These are phyloP conservation scores for Leucosporidium scottii DNA, from an alignment of 768 basidiomycete species.

Conservation along the genomic window DNA sequence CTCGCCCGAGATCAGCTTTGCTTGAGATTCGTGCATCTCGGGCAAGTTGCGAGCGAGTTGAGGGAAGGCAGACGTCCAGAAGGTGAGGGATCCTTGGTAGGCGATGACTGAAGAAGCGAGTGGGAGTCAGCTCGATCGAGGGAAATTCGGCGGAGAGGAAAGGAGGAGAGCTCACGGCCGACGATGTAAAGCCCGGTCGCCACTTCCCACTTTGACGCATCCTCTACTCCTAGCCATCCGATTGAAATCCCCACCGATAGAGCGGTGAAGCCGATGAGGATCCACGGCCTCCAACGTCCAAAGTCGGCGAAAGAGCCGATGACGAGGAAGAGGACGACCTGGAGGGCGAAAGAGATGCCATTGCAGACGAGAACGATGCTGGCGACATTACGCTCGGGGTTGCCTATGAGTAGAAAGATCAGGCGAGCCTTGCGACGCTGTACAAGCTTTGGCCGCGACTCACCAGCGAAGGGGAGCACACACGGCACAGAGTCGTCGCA, in stretches of 20 bases:
- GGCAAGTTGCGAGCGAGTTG: not conserved
- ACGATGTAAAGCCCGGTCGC: not conserved
- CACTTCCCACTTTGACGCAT: not conserved
- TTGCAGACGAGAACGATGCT: too few relatives aligned
- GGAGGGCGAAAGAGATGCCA: conserved; percentile 73
- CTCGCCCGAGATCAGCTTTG: not conserved
- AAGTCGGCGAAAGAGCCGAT: conserved; percentile 95
- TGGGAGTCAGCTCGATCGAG: not conserved
- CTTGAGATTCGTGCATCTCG: not conserved
- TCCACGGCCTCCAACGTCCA: conserved; percentile 39
- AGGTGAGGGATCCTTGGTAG: not conserved
- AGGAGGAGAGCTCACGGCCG: not conserved
- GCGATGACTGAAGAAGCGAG: not conserved
- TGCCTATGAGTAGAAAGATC: too few relatives aligned
- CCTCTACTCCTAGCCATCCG: too few relatives aligned
- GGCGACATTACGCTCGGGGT: too few relatives aligned
- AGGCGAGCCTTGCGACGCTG: too few relatives aligned
- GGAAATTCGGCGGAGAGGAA: not conserved
- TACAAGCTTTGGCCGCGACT: too few relatives aligned
- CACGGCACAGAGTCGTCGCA: too few relatives aligned
- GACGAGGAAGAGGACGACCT: conserved; percentile 90
- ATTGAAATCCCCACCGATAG: too few relatives aligned
- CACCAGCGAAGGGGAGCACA: too few relatives aligned
- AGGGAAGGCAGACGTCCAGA: conserved; percentile 4
- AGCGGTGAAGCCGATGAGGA: too few relatives aligned